Evolutionary conservation across 306 rosid genomes (phyloP).

Genomic region (Quercus rubra): DNA sequence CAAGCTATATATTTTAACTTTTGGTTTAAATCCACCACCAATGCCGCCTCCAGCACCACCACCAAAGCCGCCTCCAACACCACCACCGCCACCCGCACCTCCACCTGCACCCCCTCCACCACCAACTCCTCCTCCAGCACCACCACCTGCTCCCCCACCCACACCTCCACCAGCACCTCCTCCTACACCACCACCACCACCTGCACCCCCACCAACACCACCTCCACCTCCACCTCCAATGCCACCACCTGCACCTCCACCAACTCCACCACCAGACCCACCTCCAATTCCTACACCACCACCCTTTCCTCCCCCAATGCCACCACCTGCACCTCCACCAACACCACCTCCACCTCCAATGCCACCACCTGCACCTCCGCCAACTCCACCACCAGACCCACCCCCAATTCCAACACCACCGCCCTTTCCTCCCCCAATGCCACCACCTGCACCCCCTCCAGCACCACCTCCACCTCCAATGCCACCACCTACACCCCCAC

Average conservation of each 20-base stretch:
- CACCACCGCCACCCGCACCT: constrained; percentile 15
- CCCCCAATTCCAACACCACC: not conserved
- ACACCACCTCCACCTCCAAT: not conserved
- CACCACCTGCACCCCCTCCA: not conserved
- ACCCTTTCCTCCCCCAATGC: not conserved
- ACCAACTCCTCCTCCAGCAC: constrained; percentile 4
- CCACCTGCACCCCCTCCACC: constrained; percentile 29
- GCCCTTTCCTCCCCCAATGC: not conserved
- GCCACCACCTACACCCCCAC: not conserved
- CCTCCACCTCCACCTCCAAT: constrained; percentile 20
- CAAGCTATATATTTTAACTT: not conserved
- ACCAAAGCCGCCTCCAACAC: constrained; percentile 25
- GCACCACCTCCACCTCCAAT: not conserved
- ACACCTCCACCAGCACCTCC: not conserved
- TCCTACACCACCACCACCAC: not conserved
- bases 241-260: constrained; percentile 13
- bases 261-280: constrained; percentile 9
- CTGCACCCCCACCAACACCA: constrained; percentile 12
- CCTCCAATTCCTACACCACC: not conserved
- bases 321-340: not conserved
- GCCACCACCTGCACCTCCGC: not conserved
- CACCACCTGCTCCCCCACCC: constrained; percentile 1
- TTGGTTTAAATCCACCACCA: constrained; percentile 40
- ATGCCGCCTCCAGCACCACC: constrained; percentile 28
- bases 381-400: not conserved